phyloP scores from a whole-genome alignment of 2,329 filamentous ascomycete species.

The Penicillium digitatum region DNA sequence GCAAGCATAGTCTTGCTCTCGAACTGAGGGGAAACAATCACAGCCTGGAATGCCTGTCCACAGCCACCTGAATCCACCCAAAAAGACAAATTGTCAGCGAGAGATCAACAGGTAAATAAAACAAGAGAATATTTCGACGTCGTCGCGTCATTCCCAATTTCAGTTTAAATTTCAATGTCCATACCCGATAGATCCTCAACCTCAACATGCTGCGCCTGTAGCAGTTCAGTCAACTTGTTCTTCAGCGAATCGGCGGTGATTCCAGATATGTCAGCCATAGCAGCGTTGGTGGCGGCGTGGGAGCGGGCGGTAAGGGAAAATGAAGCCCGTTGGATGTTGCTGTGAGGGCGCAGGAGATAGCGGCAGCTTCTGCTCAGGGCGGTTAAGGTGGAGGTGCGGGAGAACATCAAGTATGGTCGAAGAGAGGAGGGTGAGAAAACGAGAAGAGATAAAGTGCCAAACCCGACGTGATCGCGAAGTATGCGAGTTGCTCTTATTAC shows the following conservation, averaged over 20 bases:
- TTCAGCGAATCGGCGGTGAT: conserved; percentile 72
- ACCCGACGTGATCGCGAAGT: conserved; percentile 16
- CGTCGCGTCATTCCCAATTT: neutral
- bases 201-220: conserved; percentile 74
- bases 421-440: neutral
- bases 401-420: conserved; percentile 36
- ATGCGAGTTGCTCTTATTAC: conserved; percentile 16
- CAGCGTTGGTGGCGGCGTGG: conserved; percentile 33
- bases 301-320: conserved; percentile 37
- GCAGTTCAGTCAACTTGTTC: conserved; percentile 62
- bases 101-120: neutral
- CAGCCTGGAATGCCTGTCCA: conserved; percentile 66
- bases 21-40: conserved; percentile 68
- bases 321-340: conserved; percentile 23
- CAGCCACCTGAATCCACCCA: conserved; percentile 55
- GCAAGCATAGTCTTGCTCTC: conserved; percentile 71
- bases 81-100: conserved; percentile 3
- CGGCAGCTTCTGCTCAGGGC: conserved; percentile 39
- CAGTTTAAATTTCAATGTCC: conserved; percentile 19
- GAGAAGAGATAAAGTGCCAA: neutral
- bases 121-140: conserved; percentile 1
- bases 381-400: conserved; percentile 31
- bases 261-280: conserved; percentile 50
- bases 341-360: conserved; percentile 34
- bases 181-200: conserved; percentile 90